Percentiles rank a stretch among this genome's conserved stretches.
phyloP scores from a whole-genome alignment of 352 stramenopile species.

The Blastocystis sp. region DNA sequence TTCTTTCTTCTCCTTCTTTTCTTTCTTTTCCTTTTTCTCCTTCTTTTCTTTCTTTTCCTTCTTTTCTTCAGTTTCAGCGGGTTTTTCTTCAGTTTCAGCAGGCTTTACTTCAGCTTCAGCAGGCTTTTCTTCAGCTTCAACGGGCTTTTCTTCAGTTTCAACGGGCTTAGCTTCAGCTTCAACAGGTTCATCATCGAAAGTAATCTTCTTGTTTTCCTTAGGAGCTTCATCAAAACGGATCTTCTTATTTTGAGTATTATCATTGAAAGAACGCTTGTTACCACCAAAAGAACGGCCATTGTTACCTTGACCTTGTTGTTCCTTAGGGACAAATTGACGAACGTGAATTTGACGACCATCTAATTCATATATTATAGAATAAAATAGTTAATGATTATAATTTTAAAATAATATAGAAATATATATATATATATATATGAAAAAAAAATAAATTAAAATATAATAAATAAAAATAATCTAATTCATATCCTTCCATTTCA shows the following conservation, averaged over 20 bases:
- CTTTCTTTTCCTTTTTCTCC: conserved; percentile 1
- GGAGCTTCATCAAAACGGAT: background rate
- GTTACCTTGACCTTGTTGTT: background rate
- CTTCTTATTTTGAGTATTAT: background rate
- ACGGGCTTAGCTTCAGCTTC: background rate
- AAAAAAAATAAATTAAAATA: too few relatives aligned
- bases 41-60: conserved; percentile 4
- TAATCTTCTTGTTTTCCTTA: conserved; percentile 6
- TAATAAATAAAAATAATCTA: background rate
- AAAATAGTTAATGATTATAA: too few relatives aligned
- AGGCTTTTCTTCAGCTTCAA: conserved; percentile 10
- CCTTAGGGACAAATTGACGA: conserved; percentile 16
- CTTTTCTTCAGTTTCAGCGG: background rate
- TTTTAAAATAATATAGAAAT: too few relatives aligned
- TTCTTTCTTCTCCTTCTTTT: conserved; percentile 7
- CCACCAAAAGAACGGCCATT: background rate
- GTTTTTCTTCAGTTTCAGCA: background rate
- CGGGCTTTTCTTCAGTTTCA: background rate
- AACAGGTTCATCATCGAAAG: conserved; percentile 1
- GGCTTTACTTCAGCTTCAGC: background rate
- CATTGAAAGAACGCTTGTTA: background rate
- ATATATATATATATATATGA: too few relatives aligned
- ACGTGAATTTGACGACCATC: conserved; percentile 22
- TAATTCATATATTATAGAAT: conserved; percentile 4
- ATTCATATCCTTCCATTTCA: conserved; percentile 9